A percentile compares a stretch with the other conserved stretches of the same genome.
phyloP scores from a whole-genome alignment of 768 basidiomycete genomes.

The Gautieria morchelliformis region DNA sequence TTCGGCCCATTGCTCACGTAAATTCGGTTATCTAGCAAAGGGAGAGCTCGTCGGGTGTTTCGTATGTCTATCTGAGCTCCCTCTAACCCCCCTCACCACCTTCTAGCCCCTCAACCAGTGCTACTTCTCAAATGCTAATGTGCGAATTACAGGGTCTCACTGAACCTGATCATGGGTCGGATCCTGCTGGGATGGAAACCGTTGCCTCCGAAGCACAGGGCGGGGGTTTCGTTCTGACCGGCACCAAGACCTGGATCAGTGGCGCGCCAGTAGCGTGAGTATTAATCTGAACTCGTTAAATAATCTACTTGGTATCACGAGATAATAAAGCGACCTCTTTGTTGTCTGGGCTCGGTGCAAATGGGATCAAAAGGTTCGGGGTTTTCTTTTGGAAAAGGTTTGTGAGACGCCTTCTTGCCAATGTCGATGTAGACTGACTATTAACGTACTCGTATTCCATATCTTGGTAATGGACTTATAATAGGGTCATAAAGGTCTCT shows the following conservation, averaged over 20 bases:
- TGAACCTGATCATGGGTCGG: conserved; percentile 95
- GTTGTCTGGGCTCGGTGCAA: conserved; percentile 92
- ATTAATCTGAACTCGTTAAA: not conserved
- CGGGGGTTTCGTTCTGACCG: conserved; percentile 78
- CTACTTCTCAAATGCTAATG: not conserved
- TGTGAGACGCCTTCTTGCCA: conserved; percentile 9
- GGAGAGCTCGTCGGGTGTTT: conserved; percentile 91
- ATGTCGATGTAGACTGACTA: conserved; percentile 8
- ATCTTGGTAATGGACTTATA: not conserved
- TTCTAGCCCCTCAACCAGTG: not conserved
- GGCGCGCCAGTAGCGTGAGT: conserved; percentile 85
- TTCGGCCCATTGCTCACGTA: conserved; percentile 4
- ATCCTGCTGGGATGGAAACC: conserved; percentile 97
- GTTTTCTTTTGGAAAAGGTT: conserved; percentile 88
- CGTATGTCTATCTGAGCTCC: conserved; percentile 38
- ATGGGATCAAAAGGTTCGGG: conserved; percentile 87
- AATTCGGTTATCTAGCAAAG: conserved; percentile 37
- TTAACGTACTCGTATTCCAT: not conserved
- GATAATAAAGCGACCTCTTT: conserved; percentile 62
- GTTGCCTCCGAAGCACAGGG: conserved; percentile 66
- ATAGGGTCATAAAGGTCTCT: conserved; percentile 73
- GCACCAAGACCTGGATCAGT: conserved; percentile 97
- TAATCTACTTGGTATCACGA: not conserved
- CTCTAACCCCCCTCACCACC: too few species aligned
- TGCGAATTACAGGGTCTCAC: conserved; percentile 62